phyloP scores from a whole-genome alignment of 805 yeast species.

The Candida silvicultrix region DNA sequence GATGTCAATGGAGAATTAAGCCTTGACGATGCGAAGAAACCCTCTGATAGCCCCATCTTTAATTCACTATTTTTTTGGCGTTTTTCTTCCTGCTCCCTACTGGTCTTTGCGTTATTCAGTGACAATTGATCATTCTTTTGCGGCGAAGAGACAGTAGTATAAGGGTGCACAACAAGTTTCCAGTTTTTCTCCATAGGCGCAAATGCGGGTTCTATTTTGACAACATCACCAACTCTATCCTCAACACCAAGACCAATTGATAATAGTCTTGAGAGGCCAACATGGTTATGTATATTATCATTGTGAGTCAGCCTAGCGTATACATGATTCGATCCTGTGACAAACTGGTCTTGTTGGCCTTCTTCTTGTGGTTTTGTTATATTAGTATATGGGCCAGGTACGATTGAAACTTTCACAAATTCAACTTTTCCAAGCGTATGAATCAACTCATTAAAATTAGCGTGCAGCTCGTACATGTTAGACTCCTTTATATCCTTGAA shows the following conservation, averaged over 20 bases:
- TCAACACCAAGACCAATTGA: slow-evolving; percentile 52
- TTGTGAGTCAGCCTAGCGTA: slow-evolving; percentile 45
- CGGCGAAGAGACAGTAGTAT: slow-evolving; percentile 29
- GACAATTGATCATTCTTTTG: slow-evolving; percentile 21
- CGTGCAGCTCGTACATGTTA: slow-evolving; percentile 36
- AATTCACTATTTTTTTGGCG: slow-evolving; percentile 12
- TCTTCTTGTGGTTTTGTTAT: slow-evolving; percentile 10
- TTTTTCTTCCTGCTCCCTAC: slow-evolving; percentile 15
- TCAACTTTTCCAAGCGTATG: slow-evolving; percentile 30
- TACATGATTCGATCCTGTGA: slow-evolving; percentile 20
- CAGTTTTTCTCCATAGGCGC: neutral
- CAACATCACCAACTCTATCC: slow-evolving; percentile 42
- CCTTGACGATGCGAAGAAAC: slow-evolving; percentile 10
- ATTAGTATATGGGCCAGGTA: slow-evolving; percentile 41
- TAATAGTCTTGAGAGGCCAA: slow-evolving; percentile 47
- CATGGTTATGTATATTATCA: slow-evolving; percentile 29
- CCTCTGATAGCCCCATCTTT: slow-evolving; percentile 18
- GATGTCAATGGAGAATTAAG: slow-evolving; percentile 39
- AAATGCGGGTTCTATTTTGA: slow-evolving; percentile 38
- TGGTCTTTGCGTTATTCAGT: slow-evolving; percentile 14
- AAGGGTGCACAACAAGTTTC: slow-evolving; percentile 43
- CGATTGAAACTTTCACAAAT: slow-evolving; percentile 43
- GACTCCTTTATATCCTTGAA: slow-evolving; percentile 20
- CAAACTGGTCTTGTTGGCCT: slow-evolving; percentile 6
- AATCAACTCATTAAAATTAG: slow-evolving; percentile 33